Conservation (phyloP, 768 basidiomycete species). For the Amanita jacksonii region DNA sequence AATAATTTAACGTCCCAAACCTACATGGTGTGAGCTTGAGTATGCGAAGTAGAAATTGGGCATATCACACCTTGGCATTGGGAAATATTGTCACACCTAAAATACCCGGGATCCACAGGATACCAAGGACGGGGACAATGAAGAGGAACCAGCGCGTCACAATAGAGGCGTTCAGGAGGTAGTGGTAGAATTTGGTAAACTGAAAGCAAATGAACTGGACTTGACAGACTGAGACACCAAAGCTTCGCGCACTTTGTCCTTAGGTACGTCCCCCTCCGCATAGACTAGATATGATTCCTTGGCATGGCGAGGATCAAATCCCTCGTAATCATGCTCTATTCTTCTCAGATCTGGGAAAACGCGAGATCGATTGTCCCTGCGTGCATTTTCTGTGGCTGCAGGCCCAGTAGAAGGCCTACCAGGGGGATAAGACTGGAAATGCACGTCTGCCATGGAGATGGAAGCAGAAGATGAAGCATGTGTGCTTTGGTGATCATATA, state of each 20-base stretch:
- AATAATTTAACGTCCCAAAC: slow-evolving; percentile 52
- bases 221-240: background rate
- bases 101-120: slow-evolving; percentile 72
- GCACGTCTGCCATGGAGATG: background rate
- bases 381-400: no score
- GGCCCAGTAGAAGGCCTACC: no score
- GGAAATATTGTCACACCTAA: slow-evolving; percentile 43
- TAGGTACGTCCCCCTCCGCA: slow-evolving; percentile 54
- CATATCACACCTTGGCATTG: slow-evolving; percentile 37
- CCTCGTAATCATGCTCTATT: slow-evolving; percentile 46
- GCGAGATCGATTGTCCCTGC: no score
- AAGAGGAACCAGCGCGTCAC: slow-evolving; percentile 73
- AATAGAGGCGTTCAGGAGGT: slow-evolving; percentile 66
- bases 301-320: slow-evolving; percentile 47
- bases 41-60: background rate
- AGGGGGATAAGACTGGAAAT: background rate
- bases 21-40: slow-evolving; percentile 19
- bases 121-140: slow-evolving; percentile 61
- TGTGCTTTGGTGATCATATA: no score
- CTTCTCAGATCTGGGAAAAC: slow-evolving; percentile 39
- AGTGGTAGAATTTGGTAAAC: slow-evolving; percentile 60
- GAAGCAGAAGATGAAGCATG: background rate
- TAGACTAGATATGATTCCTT: slow-evolving; percentile 41
- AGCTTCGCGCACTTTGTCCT: slow-evolving; percentile 32
- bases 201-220: slow-evolving; percentile 16